These are phyloP conservation scores for Paramecium tetraurelia DNA, from an alignment of 73 alveolate species.

Conservation along the genomic window DNA sequence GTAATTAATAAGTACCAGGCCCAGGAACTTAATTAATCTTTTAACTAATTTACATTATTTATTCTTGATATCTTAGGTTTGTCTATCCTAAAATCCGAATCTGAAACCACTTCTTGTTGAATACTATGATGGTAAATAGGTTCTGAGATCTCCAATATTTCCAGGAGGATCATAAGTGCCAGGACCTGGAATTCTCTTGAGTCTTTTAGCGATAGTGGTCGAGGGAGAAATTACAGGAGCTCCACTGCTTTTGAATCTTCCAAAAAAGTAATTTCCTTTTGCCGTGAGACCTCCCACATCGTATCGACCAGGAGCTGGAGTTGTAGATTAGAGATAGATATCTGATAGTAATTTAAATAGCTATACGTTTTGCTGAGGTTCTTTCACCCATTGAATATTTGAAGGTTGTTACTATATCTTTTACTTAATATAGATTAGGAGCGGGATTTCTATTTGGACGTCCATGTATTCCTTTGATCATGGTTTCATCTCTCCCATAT, in stretches of 20 bases:
- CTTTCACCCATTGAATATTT: conserved; percentile 25
- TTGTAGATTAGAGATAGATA: neutral
- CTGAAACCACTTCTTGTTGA: neutral
- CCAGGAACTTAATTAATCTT: conserved; percentile 8
- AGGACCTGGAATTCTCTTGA: conserved; percentile 28
- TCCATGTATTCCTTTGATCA: neutral
- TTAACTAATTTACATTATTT: neutral
- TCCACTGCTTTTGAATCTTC: conserved; percentile 19
- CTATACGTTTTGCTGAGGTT: neutral
- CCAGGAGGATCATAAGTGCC: conserved; percentile 49
- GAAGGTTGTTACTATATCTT: neutral
- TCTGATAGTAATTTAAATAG: neutral
- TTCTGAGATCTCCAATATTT: neutral
- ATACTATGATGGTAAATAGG: neutral
- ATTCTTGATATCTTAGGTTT: neutral
- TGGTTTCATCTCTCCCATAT: conserved; percentile 19
- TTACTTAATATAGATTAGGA: neutral
- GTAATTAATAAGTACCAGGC: conserved; percentile 38
- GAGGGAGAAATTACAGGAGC: conserved; percentile 15
- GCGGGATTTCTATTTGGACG: neutral
- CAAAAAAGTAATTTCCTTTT: neutral
- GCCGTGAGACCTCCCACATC: neutral
- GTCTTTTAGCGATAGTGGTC: neutral
- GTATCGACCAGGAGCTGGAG: conserved; percentile 39
- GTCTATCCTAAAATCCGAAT: neutral